phyloP scores from a whole-genome alignment of 495 filamentous ascomycete species.

The Hypoxylon crocopeplum region DNA sequence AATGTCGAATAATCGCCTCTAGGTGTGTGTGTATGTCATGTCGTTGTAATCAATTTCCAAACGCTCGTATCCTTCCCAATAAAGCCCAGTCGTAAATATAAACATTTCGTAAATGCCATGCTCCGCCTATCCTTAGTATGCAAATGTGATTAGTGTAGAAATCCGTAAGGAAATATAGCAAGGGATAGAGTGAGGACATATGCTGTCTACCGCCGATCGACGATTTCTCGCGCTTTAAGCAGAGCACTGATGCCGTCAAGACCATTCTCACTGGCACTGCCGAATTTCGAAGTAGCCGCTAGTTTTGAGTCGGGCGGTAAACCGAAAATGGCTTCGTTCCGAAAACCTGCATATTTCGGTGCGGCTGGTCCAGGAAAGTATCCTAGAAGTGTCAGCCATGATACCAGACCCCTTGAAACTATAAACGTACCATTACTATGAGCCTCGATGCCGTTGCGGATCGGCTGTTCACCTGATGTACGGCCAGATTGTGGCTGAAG shows the following conservation, averaged over 20 bases:
- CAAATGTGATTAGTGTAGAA: slow-evolving; percentile 26
- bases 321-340: slow-evolving; percentile 23
- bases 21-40: slow-evolving; percentile 19
- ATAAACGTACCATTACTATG: slow-evolving; percentile 14
- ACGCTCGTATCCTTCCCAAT: slow-evolving; percentile 22
- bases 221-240: slow-evolving; percentile 61
- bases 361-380: slow-evolving; percentile 4
- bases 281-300: slow-evolving; percentile 11
- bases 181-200: background rate
- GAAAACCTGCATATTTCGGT: slow-evolving; percentile 19
- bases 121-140: slow-evolving; percentile 24
- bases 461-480: slow-evolving; percentile 17
- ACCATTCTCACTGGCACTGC: slow-evolving; percentile 13
- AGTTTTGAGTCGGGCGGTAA: slow-evolving; percentile 6
- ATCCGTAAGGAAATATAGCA: background rate
- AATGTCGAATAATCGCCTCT: slow-evolving; percentile 5
- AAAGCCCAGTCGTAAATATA: slow-evolving; percentile 24
- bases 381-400: slow-evolving; percentile 11
- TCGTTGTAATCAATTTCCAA: slow-evolving; percentile 31
- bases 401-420: background rate
- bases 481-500: slow-evolving; percentile 32
- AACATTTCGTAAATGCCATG: slow-evolving; percentile 34
- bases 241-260: slow-evolving; percentile 62
- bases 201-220: slow-evolving; percentile 47
- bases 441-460: slow-evolving; percentile 5